Conservation (phyloP, 2,329 filamentous ascomycete genomes). For the Ascochyta rabiei region DNA sequence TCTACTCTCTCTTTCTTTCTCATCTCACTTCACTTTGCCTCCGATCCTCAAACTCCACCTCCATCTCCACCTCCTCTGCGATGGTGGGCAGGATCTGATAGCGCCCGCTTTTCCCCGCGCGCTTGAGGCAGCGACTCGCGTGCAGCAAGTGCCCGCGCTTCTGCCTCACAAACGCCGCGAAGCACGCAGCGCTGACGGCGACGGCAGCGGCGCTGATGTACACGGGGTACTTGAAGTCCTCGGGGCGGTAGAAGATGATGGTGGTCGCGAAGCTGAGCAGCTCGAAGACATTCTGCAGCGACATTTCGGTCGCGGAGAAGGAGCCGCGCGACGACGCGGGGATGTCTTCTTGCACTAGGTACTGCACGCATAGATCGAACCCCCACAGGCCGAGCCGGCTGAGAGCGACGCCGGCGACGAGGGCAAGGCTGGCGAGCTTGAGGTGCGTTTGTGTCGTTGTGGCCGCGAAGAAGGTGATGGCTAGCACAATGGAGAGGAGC, state of each 20-base stretch:
- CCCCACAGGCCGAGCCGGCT: conserved; percentile 56
- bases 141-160: conserved; percentile 61
- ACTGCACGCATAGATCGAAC: conserved; percentile 55
- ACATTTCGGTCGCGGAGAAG: conserved; percentile 72
- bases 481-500: conserved; percentile 58
- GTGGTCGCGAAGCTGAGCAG: conserved; percentile 70
- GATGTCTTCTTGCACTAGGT: conserved; percentile 55
- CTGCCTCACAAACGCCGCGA: conserved; percentile 62
- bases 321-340: conserved; percentile 58
- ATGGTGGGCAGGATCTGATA: conserved; percentile 33
- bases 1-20: too few relatives aligned
- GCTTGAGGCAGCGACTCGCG: conserved; percentile 28
- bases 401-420: conserved; percentile 49
- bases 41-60: conserved; percentile 4
- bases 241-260: conserved; percentile 66
- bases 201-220: conserved; percentile 64
- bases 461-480: conserved; percentile 38
- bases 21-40: too few relatives aligned
- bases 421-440: conserved; percentile 32
- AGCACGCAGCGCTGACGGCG: conserved; percentile 56
- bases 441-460: conserved; percentile 16
- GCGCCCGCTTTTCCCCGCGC: conserved; percentile 16
- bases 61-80: conserved; percentile 27
- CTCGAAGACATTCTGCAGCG: conserved; percentile 73
- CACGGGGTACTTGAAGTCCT: conserved; percentile 69